Percentiles rank a stretch among this genome's conserved stretches.
phyloP scores from a whole-genome alignment of 2,329 filamentous ascomycete species.

The Magnaporthales sp. region DNA sequence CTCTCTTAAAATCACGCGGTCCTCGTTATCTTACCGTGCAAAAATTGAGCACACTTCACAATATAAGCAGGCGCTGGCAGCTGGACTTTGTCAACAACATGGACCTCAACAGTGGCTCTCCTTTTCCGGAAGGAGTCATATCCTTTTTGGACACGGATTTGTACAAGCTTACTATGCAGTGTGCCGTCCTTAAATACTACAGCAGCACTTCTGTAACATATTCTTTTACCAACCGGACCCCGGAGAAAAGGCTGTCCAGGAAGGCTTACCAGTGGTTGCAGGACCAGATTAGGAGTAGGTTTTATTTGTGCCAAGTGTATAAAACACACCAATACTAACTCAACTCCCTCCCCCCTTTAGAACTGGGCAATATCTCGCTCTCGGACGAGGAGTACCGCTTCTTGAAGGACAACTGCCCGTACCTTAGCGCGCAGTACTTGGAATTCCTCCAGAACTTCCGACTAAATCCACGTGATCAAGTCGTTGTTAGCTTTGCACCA shows the following conservation, averaged over 20 bases:
- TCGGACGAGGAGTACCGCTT: slow-evolving; percentile 73
- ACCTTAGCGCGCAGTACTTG: slow-evolving; percentile 71
- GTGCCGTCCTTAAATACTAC: slow-evolving; percentile 88
- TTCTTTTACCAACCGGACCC: slow-evolving; percentile 90
- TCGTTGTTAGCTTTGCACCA: slow-evolving; percentile 59
- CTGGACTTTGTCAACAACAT: slow-evolving; percentile 25
- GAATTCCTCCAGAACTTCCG: slow-evolving; percentile 74
- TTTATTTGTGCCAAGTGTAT: neutral
- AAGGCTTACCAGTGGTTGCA: slow-evolving; percentile 79
- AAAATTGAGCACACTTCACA: neutral
- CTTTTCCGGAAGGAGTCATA: slow-evolving; percentile 66
- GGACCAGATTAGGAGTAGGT: slow-evolving; percentile 66
- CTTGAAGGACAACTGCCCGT: slow-evolving; percentile 69
- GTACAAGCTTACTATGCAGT: slow-evolving; percentile 99
- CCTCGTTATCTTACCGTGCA: neutral
- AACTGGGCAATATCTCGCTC: slow-evolving; percentile 73
- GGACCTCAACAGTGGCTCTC: slow-evolving; percentile 59
- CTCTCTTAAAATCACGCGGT: neutral
- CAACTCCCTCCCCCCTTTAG: neutral
- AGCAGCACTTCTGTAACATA: slow-evolving; percentile 77
- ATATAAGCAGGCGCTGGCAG: neutral
- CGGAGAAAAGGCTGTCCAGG: slow-evolving; percentile 82
- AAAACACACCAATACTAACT: neutral
- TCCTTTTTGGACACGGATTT: slow-evolving; percentile 77
- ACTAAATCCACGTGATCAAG: slow-evolving; percentile 72